Percentiles rank a stretch among this genome's conserved stretches.
phyloP scores from a whole-genome alignment of 176 grass and related monocot genomes.

The Oryza meyeriana region DNA sequence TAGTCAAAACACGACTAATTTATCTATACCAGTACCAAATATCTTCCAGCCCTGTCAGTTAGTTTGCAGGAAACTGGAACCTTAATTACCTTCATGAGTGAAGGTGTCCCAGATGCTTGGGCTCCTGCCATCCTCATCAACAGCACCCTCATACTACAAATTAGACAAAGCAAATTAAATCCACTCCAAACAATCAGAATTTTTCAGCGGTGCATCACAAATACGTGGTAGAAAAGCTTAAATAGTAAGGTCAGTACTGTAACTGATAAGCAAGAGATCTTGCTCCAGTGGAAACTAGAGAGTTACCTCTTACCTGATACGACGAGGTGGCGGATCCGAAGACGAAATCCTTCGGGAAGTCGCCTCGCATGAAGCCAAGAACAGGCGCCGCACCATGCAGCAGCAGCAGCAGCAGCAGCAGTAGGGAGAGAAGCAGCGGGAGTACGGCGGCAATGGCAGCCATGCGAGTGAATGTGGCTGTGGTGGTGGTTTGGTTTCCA shows the following conservation, averaged over 20 bases:
- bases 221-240: neutral
- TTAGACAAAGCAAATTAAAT: neutral
- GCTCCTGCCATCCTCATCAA: constrained; percentile 33
- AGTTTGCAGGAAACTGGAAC: neutral
- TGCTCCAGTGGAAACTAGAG: neutral
- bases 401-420: neutral
- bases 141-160: neutral
- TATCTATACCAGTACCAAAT: no score
- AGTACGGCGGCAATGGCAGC: neutral
- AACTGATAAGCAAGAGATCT: neutral
- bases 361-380: constrained; percentile 2
- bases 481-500: neutral
- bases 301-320: constrained; percentile 1
- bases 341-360: constrained; percentile 35
- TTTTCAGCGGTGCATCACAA: no score
- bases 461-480: neutral
- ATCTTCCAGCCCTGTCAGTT: no score
- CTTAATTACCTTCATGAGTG: neutral
- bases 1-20: neutral
- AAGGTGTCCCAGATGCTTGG: constrained; percentile 38
- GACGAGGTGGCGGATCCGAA: constrained; percentile 36
- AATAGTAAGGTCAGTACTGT: neutral
- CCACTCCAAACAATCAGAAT: neutral
- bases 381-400: neutral
- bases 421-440: neutral